Evolutionary conservation across 2,329 filamentous ascomycete species (phyloP), one percentile per base, ranked within the genome.

Genomic region (Fusarium nisikadoi): DNA sequence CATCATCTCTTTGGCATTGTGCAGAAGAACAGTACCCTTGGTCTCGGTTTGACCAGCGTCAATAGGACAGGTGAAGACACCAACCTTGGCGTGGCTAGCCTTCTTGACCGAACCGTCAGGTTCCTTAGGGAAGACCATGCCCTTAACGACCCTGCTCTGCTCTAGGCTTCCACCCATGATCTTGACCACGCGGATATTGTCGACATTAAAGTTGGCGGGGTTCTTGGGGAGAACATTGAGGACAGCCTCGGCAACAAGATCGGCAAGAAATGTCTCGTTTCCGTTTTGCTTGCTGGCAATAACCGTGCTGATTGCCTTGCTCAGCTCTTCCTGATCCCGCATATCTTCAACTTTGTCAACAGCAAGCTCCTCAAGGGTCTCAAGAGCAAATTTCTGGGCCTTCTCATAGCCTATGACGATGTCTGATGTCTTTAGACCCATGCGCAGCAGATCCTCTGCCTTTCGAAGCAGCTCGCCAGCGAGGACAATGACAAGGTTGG

Each of bases 161-260:
- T 97, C 94, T 80, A 99, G 86, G 81, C 93, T 94, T 73, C 96
- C 95, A 77, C 96, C 96, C 95, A 99, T 98, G 79, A 99, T 99
- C 89, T 99, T 99, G 78, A 99, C 97, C 65, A 99, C 97, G 68
- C 96, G 93, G 78, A 99, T 92, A 83, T 99, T 99, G 87, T 99
- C 96, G 73, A 99, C 94, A 84, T 98, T 99, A 89, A 99, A 99
- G 85, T 97, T 95, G 81, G 88, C 85, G 27, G 96, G 93, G 85
- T 98, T 97, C 87, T 98, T 98, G 75, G 97, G 96, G 71, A 99
- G 89, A 25, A 99, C 95, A 47, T 94, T 91, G 62, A 98, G 90
- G 62, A 92, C 89, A 45, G 89, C 91, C 81, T 98, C 94, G 49
- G 97, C 92, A 73, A 99, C 95, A 78, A 98, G 88, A 59, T 92